Percentiles rank a stretch among this genome's conserved stretches.
phyloP scores from a whole-genome alignment of 257 asterid species.

The Nicotiana paniculata region DNA sequence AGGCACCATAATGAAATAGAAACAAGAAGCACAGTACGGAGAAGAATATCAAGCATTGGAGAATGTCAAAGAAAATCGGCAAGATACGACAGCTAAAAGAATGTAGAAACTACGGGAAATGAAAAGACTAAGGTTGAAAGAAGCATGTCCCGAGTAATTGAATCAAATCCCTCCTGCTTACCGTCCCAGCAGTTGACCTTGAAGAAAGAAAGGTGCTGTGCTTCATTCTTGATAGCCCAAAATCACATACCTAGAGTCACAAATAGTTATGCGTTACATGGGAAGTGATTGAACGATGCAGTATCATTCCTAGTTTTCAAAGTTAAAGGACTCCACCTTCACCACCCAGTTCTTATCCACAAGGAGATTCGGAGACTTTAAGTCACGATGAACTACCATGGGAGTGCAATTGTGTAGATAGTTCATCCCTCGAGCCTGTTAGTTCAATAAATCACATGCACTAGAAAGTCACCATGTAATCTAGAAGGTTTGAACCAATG shows the following conservation, averaged over 20 bases:
- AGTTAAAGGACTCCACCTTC: constrained; percentile 50
- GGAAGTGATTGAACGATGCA: not conserved
- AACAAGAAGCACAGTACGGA: not conserved
- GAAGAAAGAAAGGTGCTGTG: constrained; percentile 93
- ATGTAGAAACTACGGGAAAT: not conserved
- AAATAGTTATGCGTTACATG: constrained; percentile 10
- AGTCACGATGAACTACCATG: constrained; percentile 89
- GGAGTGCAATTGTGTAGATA: constrained; percentile 90
- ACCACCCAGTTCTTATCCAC: constrained; percentile 98
- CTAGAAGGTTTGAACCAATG: not conserved
- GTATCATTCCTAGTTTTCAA: constrained; percentile 4
- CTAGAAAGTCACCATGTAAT: not conserved
- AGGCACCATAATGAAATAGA: constrained; percentile 17
- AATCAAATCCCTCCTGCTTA: constrained; percentile 31
- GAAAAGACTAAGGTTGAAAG: not conserved
- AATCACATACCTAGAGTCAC: constrained; percentile 74
- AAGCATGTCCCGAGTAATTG: not conserved
- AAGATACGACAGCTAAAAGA: not conserved
- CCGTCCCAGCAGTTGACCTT: constrained; percentile 98
- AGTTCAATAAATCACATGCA: not conserved
- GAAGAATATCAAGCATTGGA: not conserved
- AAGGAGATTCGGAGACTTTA: constrained; percentile 95
- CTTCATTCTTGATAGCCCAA: constrained; percentile 88
- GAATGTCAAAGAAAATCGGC: not conserved
- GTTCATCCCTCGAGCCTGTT: constrained; percentile 96